Percentiles rank a stretch among this genome's conserved stretches.
Conservation (phyloP, 2,329 filamentous ascomycete genomes). For the Arthrocladium fulminans region DNA sequence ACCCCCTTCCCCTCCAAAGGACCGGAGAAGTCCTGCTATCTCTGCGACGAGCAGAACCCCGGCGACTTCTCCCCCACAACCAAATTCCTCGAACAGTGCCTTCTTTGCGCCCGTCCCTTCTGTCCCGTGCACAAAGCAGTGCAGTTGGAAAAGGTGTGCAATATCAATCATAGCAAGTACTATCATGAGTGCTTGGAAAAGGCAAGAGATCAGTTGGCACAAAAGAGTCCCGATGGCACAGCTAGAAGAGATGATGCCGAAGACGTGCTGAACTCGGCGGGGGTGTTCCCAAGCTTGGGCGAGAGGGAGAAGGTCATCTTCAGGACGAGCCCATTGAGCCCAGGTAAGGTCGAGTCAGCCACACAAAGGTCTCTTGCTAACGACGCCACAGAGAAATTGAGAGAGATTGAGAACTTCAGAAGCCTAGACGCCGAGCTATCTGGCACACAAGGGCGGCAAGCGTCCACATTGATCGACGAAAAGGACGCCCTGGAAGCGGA, state of each 20-base stretch:
- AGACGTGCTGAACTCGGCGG: conserved; percentile 19
- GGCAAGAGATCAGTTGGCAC: conserved; percentile 14
- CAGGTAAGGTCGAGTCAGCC: conserved; percentile 10
- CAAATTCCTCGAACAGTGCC: conserved; percentile 21
- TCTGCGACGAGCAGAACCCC: conserved; percentile 24
- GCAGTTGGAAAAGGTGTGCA: not conserved
- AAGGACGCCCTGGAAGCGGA: conserved; percentile 19
- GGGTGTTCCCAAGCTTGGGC: conserved; percentile 21
- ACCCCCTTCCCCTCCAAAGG: conserved; percentile 7
- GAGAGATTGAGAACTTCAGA: conserved; percentile 19
- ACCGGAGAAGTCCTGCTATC: conserved; percentile 15
- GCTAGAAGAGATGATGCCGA: conserved; percentile 12
- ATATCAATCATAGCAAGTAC: conserved; percentile 23
- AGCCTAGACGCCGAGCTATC: conserved; percentile 20
- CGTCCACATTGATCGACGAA: conserved; percentile 17
- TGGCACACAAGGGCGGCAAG: conserved; percentile 13
- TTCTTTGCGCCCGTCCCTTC: conserved; percentile 17
- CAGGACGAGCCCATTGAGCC: conserved; percentile 20
- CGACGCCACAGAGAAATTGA: conserved; percentile 15
- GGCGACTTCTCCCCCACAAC: conserved; percentile 24
- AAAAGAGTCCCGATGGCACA: conserved; percentile 13
- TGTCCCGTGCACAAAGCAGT: not conserved
- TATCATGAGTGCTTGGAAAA: conserved; percentile 19
- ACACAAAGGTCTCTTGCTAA: not conserved
- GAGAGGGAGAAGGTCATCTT: conserved; percentile 24